Base-by-base conservation (phyloP, 106 monocot species). In the Posidonia australis region DNA sequence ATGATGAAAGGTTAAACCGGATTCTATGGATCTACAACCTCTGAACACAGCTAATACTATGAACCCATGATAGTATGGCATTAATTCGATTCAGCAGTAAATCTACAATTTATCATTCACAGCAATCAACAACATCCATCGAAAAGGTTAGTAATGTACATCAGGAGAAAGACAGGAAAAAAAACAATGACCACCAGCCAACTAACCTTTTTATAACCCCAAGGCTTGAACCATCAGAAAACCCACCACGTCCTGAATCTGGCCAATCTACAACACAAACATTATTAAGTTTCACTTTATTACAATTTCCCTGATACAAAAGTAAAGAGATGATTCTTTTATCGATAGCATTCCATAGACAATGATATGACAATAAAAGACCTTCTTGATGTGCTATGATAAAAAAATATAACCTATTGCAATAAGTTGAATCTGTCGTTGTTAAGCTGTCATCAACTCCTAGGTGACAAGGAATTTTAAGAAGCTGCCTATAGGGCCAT, bases 171-270 rank as follows among this genome's bases (percentile, higher is more conserved):
- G 36, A 49, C 58, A 58, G 3, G 23, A 13, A 58, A 31, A 26
- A 58, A 21, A 24, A 12, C n/a, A 23, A 29, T 17, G 26, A 28
- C 26, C 27, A 60, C 11, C 36, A 3, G 28, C 36, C 41, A 19
- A 61, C 61, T 61, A 78, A 83, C 83, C 83, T 79, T 69, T 66
- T 73, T 52, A 60, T 44, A 26, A 52, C 31, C 58, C 71, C 76
- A 46, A 73, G 10, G 31, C 59, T 74, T 43, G 49, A 49, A 24
- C 46, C 69, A 36, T 72, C 85, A 64, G 62, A 69, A 56, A 64
- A 72, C 26, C 67, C 82, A 56, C 74, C 75, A 72, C 73, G 82
- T 57, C 90, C 83, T 16, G 76, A 64, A 61, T 86, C 90, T 56
- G 65, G 62, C 86, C 56, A 78, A 45, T 72, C 67, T 72, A 66